Evolutionary conservation across 805 yeast species (phyloP).

Genomic region (Cyberlindnera maritima): DNA sequence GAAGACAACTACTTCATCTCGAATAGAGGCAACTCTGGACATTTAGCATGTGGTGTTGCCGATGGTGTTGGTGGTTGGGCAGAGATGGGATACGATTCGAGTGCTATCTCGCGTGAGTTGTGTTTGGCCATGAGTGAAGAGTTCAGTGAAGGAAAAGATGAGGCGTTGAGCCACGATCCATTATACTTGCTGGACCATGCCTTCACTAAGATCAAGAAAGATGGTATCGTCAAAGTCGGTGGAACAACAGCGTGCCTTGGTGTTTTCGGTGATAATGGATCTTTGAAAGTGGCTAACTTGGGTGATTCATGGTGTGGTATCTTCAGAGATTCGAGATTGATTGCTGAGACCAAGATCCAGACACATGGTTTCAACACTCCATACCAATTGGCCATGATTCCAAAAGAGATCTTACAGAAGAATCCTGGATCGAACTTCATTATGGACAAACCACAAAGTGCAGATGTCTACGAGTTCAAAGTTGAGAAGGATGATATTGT

Average conservation of each 20-base stretch:
- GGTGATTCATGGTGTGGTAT: slow-evolving; percentile 97
- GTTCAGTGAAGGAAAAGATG: slow-evolving; percentile 11
- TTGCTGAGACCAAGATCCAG: slow-evolving; percentile 70
- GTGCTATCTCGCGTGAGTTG: slow-evolving; percentile 80
- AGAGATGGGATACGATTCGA: slow-evolving; percentile 85
- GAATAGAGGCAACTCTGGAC: slow-evolving; percentile 19
- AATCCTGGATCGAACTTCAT: slow-evolving; percentile 56
- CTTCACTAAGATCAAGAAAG: slow-evolving; percentile 48
- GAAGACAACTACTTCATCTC: slow-evolving; percentile 72
- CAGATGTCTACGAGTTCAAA: slow-evolving; percentile 65
- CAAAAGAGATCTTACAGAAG: slow-evolving; percentile 51
- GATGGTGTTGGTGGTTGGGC: slow-evolving; percentile 99
- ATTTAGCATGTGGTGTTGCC: slow-evolving; percentile 71
- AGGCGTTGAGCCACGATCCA: slow-evolving; percentile 11
- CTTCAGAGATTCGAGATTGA: slow-evolving; percentile 61
- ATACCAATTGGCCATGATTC: slow-evolving; percentile 83
- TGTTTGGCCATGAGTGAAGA: slow-evolving; percentile 51
- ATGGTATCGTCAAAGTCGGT: slow-evolving; percentile 75
- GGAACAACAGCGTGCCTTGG: slow-evolving; percentile 94
- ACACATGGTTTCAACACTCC: slow-evolving; percentile 91
- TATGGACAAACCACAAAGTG: slow-evolving; percentile 64
- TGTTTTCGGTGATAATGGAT: slow-evolving; percentile 49
- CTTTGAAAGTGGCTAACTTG: slow-evolving; percentile 69
- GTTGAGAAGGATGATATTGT: slow-evolving; percentile 71
- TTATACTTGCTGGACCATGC: slow-evolving; percentile 52